Percentiles rank a stretch among this genome's conserved stretches.
Conservation (phyloP, 202 grass and related monocot species). For the Musa balbisiana region DNA sequence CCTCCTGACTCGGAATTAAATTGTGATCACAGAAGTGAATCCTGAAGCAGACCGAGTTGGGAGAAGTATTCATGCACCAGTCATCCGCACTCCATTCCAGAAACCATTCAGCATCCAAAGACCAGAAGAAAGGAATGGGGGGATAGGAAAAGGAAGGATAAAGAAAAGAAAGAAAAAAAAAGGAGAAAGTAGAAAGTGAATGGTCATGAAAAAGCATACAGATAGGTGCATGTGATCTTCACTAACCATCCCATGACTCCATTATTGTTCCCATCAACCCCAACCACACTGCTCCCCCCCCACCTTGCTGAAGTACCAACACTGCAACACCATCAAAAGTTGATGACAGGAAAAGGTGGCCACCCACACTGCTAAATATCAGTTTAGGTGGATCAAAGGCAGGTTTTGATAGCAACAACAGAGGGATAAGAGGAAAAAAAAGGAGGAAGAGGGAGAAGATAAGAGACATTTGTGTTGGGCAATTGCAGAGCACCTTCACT, state of each 20-base stretch:
- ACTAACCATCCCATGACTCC: neutral
- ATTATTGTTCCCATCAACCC: constrained; percentile 35
- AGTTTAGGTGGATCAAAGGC: neutral
- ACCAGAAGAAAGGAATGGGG: constrained; percentile 12
- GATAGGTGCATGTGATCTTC: constrained; percentile 13
- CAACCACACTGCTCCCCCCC: neutral
- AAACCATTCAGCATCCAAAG: neutral
- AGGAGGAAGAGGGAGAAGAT: neutral
- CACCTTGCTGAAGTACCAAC: constrained; percentile 13
- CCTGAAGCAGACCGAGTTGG: neutral
- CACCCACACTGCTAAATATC: neutral
- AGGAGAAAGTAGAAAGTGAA: neutral
- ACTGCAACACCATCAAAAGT: neutral
- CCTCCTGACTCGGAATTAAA: constrained; percentile 25
- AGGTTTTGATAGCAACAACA: neutral
- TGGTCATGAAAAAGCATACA: constrained; percentile 4
- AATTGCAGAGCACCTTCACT: neutral
- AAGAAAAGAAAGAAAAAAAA: neutral
- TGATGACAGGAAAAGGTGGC: neutral
- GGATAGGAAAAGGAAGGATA: neutral
- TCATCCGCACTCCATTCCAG: constrained; percentile 3
- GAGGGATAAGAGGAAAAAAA: neutral
- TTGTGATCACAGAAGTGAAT: constrained; percentile 13
- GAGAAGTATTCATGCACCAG: neutral
- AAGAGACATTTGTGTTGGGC: neutral